Evolutionary conservation across 2,329 filamentous ascomycete species (phyloP), one percentile per base, ranked within the genome.

Genomic region (Massarina eburnea): DNA sequence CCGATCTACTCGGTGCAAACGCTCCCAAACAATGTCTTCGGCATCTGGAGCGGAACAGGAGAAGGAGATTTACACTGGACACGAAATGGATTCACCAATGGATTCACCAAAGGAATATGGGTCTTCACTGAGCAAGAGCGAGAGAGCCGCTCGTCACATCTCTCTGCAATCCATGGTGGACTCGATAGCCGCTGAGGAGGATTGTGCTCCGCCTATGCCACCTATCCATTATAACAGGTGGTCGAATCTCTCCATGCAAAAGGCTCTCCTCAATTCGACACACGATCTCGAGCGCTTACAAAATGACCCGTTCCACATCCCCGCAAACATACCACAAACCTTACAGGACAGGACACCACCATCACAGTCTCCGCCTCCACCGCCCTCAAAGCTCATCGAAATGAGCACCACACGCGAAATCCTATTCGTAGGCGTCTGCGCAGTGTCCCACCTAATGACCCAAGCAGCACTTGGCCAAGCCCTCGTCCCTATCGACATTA

Each of bases 401-500:
- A 61, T 65, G 59, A 52, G 51, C 6, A 46, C 38, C 15, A 17
- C 39, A 3, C 55, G 51, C 12, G 61, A 66, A 37, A 41, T 58
- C 20, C 36, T 66, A 32, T 66, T 67, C 40, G 54, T 66, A 7
- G 59, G 52, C 6, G 48, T 65, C 10, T 59, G 61, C 17, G 54
- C 57, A n/a, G 49, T 59, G 19, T 57, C 64, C 24, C 61, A 68
- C 43, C 51, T 64, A 36, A 59, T 59, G 49, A 61, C 62, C 15
- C 64, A 68, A 42, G 55, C 55, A 8, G 61, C 54, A 8, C 46
- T 68, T 3, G 63, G 62, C 24, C 58, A 65, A 38, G 60, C 60
- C 21, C 49, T 76, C 9, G 67, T 68, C 6, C 70, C 72, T 1
- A 62, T 77, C 19, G 70, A 76, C 37, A 64, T 75, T 41, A 79